Evolutionary conservation across 768 basidiomycete species (phyloP).

Genomic region (Suillus weaverae): DNA sequence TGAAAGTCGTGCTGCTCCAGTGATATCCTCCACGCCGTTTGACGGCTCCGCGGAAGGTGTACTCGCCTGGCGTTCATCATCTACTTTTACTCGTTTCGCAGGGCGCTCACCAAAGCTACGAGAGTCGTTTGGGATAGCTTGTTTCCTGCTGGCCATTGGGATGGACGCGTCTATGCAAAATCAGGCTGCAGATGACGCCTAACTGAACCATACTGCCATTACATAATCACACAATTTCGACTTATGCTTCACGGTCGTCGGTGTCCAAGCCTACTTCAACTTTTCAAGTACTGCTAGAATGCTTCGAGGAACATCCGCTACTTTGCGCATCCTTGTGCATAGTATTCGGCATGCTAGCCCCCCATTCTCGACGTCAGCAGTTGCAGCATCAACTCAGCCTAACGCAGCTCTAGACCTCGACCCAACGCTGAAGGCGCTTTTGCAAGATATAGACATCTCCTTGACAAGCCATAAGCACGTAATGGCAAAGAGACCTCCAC

Average conservation of each 20-base stretch:
- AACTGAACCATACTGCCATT: not conserved
- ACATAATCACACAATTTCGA: slow-evolving; percentile 19
- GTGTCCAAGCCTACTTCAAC: not conserved
- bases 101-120: slow-evolving; percentile 24
- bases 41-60: slow-evolving; percentile 13
- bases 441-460: slow-evolving; percentile 70
- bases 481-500: slow-evolving; percentile 33
- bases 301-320: slow-evolving; percentile 24
- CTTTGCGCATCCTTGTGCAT: slow-evolving; percentile 26
- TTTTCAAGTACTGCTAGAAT: slow-evolving; percentile 13
- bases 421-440: slow-evolving; percentile 58
- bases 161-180: slow-evolving; percentile 1
- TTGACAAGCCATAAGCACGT: slow-evolving; percentile 40
- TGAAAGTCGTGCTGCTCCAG: slow-evolving; percentile 17
- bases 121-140: not conserved
- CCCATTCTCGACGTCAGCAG: slow-evolving; percentile 34
- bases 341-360: slow-evolving; percentile 23
- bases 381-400: slow-evolving; percentile 39
- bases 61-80: slow-evolving; percentile 8
- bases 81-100: slow-evolving; percentile 29
- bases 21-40: slow-evolving; percentile 4
- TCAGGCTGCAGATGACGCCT: not conserved
- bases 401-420: slow-evolving; percentile 67
- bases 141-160: slow-evolving; percentile 3
- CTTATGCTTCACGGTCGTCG: not conserved